Evolutionary conservation across 257 asterid species (phyloP), one percentile per base, ranked within the genome.

Genomic region (Lithospermum erythrorhizon): DNA sequence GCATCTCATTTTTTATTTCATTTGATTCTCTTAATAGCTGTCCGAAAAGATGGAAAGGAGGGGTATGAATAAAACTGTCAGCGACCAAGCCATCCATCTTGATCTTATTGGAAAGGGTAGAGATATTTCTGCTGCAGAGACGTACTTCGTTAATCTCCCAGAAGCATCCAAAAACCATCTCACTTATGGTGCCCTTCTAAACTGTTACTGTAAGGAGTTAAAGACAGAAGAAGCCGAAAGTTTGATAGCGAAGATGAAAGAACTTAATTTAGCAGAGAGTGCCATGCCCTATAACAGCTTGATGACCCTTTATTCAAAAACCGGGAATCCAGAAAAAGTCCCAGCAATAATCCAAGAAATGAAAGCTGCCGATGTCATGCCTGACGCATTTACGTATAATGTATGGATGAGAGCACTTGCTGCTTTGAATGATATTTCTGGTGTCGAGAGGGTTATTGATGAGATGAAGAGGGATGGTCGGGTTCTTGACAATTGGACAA

Each of bases 361-460:
- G 95, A 84, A 89, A 72, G 80, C 83, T 20, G 27, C 54, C 56
- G 85, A 84, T 67, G 72, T 86, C 67, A 74, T 81, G 89, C 94
- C 79, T 0, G 95, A 83, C 74, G 65, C 73, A 48, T 91, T 63
- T 78, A 82, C 94, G 19, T 91, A 91, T 78, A 86, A 91, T 58
- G 76, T 86, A 56, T 91, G 98, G 98, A 88, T 91, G 95, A 84
- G 95, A 81, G 81, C 97, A 57, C 93, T 91, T 68, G 94, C 95
- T 72, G 85, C 95, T 74, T 67, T 59, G 57, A 59, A 72, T 25
- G 98, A 91, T 58, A 77, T 86, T 51, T 62, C 81, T 55, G 98
- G 90, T 64, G 95, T 81, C 19, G 98, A 91, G 76, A 80, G 90
- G 78, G 91, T 89, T 52, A 71, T 88, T 54, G 97, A 91, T 68